Evolutionary conservation across 139 green algal genomes (phyloP), one percentile per base, ranked within the genome.

Genomic region (Dunaliella primolecta): DNA sequence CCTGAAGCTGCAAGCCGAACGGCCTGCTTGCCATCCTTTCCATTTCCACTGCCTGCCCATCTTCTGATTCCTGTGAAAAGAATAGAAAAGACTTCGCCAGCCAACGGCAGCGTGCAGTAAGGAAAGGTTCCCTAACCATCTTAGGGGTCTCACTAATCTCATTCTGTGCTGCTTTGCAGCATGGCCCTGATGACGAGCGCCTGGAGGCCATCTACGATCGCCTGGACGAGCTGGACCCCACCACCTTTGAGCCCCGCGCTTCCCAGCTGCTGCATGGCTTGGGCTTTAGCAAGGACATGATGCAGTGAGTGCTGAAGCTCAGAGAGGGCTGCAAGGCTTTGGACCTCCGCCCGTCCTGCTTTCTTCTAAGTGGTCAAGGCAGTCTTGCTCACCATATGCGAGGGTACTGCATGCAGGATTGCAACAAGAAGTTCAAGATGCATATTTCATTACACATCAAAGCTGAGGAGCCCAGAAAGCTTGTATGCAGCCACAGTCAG

Each of bases 251-350:
- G 88, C 85, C 71, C 56, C 46, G 90, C 15, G 93, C 93, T 0
- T 88, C 89, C 24, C 87, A 91, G 85, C 89, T 98, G 80, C 88
- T 98, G 79, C 89, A 95, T 80, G 94, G 94, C 20, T 90, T 98
- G 37, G 93, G 94, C 83, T 98, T 98, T 86, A 77, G 20, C 79
- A 81, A 88, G 79, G 34, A 36, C 20, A 88, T 88, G 84, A 88
- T 88, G 84, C 78, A 74, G 79, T 83, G 38, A 83, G 79, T 83
- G 37, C 2, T n/a, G 46, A 7, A 64, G 46, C 46, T 64, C 46
- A 64, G 15, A 64, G 7, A 7, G 15, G 72, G 7, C 46, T 64
- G n/a, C n/a, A n/a, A n/a, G n/a, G n/a, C n/a, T n/a, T n/a, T n/a
- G n/a, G n/a, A n/a, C n/a, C 46, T 64, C 15, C 72, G 20, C n/a